Evolutionary conservation across 78 protist genomes (phyloP).

Genomic region (Polysphondylium violaceum): DNA sequence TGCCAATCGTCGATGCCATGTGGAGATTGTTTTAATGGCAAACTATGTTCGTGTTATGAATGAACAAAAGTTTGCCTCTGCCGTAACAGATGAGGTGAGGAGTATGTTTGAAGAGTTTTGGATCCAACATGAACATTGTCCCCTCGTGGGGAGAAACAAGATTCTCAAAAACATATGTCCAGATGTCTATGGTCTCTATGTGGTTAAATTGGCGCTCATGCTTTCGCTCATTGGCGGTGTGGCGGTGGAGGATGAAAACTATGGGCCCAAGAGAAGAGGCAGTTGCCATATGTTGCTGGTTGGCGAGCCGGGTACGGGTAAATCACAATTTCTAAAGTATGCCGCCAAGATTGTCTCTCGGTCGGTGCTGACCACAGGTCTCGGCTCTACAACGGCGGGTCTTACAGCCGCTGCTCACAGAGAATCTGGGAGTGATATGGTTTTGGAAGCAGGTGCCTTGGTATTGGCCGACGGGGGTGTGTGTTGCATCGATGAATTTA

Average conservation of each 20-base stretch:
- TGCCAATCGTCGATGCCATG: conserved; percentile 75
- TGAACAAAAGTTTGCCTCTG: conserved; percentile 20
- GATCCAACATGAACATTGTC: conserved; percentile 72
- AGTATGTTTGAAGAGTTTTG: conserved; percentile 77
- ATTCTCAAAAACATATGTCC: conserved; percentile 84
- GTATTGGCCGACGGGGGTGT: conserved; percentile 99
- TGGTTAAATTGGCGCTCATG: conserved; percentile 92
- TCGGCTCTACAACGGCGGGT: conserved; percentile 85
- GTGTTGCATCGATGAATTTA: conserved; percentile 99
- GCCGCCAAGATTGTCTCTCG: conserved; percentile 93
- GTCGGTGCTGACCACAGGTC: conserved; percentile 97
- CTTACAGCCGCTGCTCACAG: conserved; percentile 65
- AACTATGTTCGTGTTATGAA: conserved; percentile 83
- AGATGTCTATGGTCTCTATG: conserved; percentile 86
- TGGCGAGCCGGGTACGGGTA: conserved; percentile 98
- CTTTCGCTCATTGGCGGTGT: conserved; percentile 96
- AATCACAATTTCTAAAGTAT: conserved; percentile 92
- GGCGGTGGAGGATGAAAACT: neutral
- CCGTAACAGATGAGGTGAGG: conserved; percentile 74
- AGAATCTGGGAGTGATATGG: conserved; percentile 89
- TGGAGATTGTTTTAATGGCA: conserved; percentile 87
- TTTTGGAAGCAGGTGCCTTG: conserved; percentile 99
- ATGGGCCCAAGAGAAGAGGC: conserved; percentile 90
- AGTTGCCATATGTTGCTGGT: conserved; percentile 96
- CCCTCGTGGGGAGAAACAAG: conserved; percentile 70